Base-by-base conservation (phyloP, 2,329 filamentous ascomycete species). In the Cladophialophora chaetospira region DNA sequence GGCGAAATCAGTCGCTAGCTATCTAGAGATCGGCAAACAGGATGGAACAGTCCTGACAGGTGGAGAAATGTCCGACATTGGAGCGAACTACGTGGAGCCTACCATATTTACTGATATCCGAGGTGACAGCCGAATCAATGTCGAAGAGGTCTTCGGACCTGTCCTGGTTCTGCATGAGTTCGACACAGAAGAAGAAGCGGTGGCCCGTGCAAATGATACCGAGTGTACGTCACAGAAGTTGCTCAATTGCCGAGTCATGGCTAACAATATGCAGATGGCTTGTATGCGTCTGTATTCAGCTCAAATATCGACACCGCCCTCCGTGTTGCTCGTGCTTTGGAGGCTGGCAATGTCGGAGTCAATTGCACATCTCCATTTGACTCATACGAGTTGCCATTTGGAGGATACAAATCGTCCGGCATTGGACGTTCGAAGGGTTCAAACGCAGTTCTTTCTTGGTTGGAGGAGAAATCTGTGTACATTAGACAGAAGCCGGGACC, bases 81-180 rank as follows among this genome's bases (percentile, higher is more conserved):
- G 44, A 6, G 15, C 19, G 6, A 46, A 58, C 23, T 58, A 21
- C 44, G 45, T 58, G n/a, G 13, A 75, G 89, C 54, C 82, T 88
- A 73, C 89, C 89, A 87, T 79, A 87, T 65, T 85, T 52, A 89
- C 88, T 87, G 90, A 91, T 29, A 67, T 68, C 11, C 68, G 15
- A 68, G 64, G 69, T 17, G 54, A 63, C 21, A 64, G 71, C 35
- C 62, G 58, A 19, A 44, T 75, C 31, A 68, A 72, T 63, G 67
- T 61, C 26, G 73, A 76, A 45, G 75, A 77, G 62, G 66, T 77
- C 5, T 77, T 77, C 57, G 75, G 75, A 0, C 75, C 75, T 1
- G 74, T 77, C 5, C 72, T 75, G 31, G 70, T 68, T 9, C 70
- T 77, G 9, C 69, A 69, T 8, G 68, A 67, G 1, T 77, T 76